Conservation (phyloP, 106 monocot species). For the Ottelia alismoides region DNA sequence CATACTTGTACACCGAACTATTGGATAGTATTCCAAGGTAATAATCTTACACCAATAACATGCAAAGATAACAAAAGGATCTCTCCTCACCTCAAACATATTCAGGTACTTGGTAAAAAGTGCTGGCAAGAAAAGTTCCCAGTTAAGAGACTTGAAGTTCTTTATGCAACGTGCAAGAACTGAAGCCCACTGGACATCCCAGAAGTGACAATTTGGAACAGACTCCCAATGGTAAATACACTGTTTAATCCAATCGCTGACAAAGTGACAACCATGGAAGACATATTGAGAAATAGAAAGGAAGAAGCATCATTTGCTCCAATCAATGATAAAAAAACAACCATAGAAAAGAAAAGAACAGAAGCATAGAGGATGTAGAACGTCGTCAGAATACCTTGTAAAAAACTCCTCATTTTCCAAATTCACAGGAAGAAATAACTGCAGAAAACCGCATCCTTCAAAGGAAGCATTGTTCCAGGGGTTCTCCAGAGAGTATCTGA, state of each 20-base stretch:
- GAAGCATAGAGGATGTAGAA: no score
- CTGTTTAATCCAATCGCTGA: slow-evolving; percentile 68
- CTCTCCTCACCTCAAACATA: slow-evolving; percentile 79
- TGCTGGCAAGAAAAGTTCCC: slow-evolving; percentile 62
- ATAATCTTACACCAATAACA: no score
- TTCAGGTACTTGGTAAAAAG: slow-evolving; percentile 76
- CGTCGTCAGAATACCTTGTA: no score
- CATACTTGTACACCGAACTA: no score
- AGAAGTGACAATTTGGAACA: slow-evolving; percentile 92
- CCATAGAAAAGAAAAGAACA: no score
- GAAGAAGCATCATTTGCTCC: not conserved
- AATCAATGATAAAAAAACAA: not conserved
- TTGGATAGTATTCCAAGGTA: no score
- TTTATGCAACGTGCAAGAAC: slow-evolving; percentile 78
- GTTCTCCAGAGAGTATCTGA: slow-evolving; percentile 77
- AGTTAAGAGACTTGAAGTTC: slow-evolving; percentile 61
- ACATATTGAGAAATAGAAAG: not conserved
- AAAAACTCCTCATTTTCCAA: slow-evolving; percentile 54
- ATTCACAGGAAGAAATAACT: slow-evolving; percentile 81
- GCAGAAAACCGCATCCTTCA: slow-evolving; percentile 84
- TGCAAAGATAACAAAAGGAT: not conserved
- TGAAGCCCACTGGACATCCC: slow-evolving; percentile 91
- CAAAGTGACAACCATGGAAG: not conserved
- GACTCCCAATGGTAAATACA: slow-evolving; percentile 69
- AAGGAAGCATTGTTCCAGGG: slow-evolving; percentile 96